Conservation (phyloP, 75 land plant genomes). For the Larix kaempferi region DNA sequence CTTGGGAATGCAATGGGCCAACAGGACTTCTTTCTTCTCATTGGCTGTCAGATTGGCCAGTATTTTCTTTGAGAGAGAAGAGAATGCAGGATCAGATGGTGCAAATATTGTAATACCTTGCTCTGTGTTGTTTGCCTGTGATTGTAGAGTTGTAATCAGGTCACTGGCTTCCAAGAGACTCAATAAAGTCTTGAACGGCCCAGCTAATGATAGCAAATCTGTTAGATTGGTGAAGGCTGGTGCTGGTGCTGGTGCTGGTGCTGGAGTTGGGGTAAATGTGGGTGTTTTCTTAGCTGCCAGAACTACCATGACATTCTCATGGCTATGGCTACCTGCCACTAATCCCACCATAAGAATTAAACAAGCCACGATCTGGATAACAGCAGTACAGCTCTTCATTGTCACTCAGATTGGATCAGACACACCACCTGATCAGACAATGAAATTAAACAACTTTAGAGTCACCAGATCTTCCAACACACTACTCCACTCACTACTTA, state of each 20-base stretch:
- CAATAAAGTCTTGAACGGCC: conserved; percentile 55
- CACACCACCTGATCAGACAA: no score
- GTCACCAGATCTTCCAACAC: no score
- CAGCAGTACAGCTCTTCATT: no score
- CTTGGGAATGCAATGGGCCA: conserved; percentile 49
- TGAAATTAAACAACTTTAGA: no score
- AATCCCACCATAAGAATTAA: no score
- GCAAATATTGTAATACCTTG: conserved; percentile 63
- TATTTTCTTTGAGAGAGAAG: conserved; percentile 32
- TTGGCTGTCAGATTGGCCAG: conserved; percentile 48
- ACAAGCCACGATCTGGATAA: no score
- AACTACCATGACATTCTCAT: no score
- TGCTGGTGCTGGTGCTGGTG: conserved; percentile 64
- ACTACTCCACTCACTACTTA: no score
- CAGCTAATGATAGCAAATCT: conserved; percentile 43
- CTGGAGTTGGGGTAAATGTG: conserved; percentile 14
- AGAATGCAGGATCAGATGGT: conserved; percentile 43
- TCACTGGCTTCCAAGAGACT: conserved; percentile 30
- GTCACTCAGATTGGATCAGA: no score
- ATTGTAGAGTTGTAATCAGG: conserved; percentile 56
- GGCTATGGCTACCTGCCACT: no score
- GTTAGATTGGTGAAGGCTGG: conserved; percentile 43
- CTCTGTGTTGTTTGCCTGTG: conserved; percentile 54
- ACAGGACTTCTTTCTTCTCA: conserved; percentile 39
- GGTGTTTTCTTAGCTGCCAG: no score